Evolutionary conservation across 306 rosid species (phyloP).

Genomic region (Trichosanthes cucumerina): DNA sequence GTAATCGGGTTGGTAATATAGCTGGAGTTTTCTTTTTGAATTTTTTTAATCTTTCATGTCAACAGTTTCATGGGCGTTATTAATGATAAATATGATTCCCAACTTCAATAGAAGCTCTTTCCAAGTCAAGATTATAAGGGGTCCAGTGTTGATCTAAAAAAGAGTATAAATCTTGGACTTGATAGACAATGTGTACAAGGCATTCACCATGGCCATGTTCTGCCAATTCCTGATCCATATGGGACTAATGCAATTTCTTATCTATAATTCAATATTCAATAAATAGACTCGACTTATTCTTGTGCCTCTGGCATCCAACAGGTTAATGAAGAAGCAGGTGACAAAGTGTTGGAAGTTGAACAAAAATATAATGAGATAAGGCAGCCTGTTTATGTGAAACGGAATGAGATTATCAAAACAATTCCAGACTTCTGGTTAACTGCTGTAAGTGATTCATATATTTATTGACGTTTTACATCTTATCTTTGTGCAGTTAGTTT

Average conservation of each 20-base stretch:
- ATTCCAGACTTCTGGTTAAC: slow-evolving; percentile 90
- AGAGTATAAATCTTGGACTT: background rate
- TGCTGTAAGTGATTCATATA: slow-evolving; percentile 48
- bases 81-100: background rate
- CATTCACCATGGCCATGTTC: background rate
- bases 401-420: slow-evolving; percentile 52
- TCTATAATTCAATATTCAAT: background rate
- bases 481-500: background rate
- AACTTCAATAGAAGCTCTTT: background rate
- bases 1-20: background rate
- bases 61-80: background rate
- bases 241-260: slow-evolving; percentile 2
- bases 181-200: background rate
- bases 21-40: background rate
- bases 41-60: background rate
- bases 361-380: slow-evolving; percentile 64
- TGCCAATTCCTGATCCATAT: slow-evolving; percentile 2
- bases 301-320: slow-evolving; percentile 21
- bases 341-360: slow-evolving; percentile 59
- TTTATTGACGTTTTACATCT: background rate
- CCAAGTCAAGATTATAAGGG: background rate
- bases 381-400: slow-evolving; percentile 48
- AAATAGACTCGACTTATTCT: background rate
- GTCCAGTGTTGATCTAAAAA: background rate
- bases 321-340: slow-evolving; percentile 77